Evolutionary conservation across 139 green algal genomes (phyloP).

Genomic region (Mesotaenium endlicherianum): DNA sequence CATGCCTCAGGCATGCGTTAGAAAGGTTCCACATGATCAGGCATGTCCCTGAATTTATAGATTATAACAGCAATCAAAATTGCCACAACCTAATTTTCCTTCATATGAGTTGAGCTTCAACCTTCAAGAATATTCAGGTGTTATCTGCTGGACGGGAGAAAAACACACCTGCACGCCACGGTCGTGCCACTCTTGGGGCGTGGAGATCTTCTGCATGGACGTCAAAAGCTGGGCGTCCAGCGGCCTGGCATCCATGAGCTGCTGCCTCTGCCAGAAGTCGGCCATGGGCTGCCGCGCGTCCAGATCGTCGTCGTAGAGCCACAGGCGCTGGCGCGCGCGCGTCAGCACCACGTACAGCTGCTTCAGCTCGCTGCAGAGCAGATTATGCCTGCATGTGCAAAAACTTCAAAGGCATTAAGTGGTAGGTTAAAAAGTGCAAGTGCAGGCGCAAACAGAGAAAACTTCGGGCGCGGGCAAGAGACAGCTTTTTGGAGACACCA

Average conservation of each 20-base stretch:
- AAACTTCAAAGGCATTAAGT: neutral
- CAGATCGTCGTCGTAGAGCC: constrained; percentile 59
- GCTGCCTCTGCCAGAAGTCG: constrained; percentile 2
- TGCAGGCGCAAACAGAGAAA: neutral
- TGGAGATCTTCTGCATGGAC: neutral
- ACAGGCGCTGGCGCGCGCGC: constrained; percentile 68
- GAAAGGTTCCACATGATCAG: neutral
- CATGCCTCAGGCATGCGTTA: neutral
- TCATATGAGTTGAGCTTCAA: neutral
- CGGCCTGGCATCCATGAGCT: neutral
- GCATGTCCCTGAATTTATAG: neutral
- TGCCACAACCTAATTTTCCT: neutral
- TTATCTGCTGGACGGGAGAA: neutral
- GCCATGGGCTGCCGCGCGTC: neutral
- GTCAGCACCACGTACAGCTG: constrained; percentile 79
- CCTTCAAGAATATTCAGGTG: neutral
- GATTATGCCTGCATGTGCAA: constrained; percentile 32
- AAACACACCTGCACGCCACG: neutral
- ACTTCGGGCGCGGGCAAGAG: neutral
- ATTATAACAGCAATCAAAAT: neutral
- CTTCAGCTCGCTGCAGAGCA: constrained; percentile 77
- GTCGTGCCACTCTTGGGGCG: neutral
- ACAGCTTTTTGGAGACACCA: no score
- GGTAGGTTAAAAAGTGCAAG: neutral
- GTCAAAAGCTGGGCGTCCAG: neutral